Base-by-base conservation (phyloP, 768 basidiomycete species). In the Stropharia rugosoannulata region DNA sequence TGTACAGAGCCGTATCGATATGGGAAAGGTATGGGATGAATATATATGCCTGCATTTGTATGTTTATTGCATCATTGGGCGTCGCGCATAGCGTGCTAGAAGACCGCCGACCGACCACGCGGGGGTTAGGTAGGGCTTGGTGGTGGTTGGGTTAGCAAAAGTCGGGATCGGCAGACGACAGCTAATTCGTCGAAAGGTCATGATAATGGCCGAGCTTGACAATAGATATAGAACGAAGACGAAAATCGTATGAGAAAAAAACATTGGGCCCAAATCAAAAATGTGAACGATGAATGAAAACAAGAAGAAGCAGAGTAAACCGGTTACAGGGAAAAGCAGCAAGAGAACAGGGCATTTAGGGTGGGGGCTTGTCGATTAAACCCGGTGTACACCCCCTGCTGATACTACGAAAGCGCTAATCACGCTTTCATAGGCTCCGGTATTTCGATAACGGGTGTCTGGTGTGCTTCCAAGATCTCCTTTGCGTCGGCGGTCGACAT, bases 401-500 rank as follows among this genome's bases (percentile, higher is more conserved):
- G 15, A 15, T 27, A 27, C 11, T 27, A 27, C 29, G 13, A 25
- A 18, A 15, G 22, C 11, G 22, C 22, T 41, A 32, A 35, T 52
- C 32, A 52, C 37, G 51, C 51, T 55, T 61, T 59, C 35, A 63
- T 43, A 19, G 62, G 60, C 53, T 65, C 64, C 18, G 64, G 55
- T 29, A 63, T 49, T 38, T 66, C 63, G 25, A 57, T 60, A 10
- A 63, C 49, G 13, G 61, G 57, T 9, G 62, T 58, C 16, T 57
- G 54, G 32, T 50, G 54, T 35, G 54, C 40, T 29, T 59, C 60
- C 29, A 62, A 46, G 4, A 57, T 44, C 27, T 58, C 57, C 42
- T 58, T 66, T 10, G 60, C 41, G 37, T 62, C 60, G 25, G 63
- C 65, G 49, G 64, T 66, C 10, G 63, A 60, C 22, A 64, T 42